These are phyloP conservation scores for Metschnikowia gelsemii DNA, from an alignment of 805 yeast species.

Conservation along the genomic window DNA sequence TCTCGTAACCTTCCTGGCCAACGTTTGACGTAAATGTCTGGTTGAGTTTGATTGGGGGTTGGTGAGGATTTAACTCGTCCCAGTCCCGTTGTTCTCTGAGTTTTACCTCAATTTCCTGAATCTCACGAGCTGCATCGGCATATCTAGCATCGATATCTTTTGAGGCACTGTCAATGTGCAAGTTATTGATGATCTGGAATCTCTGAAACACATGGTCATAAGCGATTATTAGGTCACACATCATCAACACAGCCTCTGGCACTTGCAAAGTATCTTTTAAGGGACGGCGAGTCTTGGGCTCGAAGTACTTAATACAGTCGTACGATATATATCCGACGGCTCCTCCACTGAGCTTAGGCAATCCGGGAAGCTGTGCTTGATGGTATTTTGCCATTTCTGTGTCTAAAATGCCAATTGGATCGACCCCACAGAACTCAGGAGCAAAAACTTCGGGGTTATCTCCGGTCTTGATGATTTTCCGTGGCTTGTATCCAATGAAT, in stretches of 20 bases:
- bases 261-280: constrained; percentile 76
- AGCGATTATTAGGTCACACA: constrained; percentile 85
- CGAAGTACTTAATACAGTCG: constrained; percentile 95
- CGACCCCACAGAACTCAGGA: constrained; percentile 50
- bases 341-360: constrained; percentile 88
- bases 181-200: constrained; percentile 84
- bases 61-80: constrained; percentile 62
- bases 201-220: constrained; percentile 93
- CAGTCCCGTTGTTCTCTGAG: constrained; percentile 47
- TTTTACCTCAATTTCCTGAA: constrained; percentile 51
- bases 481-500: constrained; percentile 84
- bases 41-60: constrained; percentile 63
- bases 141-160: constrained; percentile 44
- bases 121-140: constrained; percentile 53
- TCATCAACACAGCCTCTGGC: constrained; percentile 92
- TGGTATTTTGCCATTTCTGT: constrained; percentile 61
- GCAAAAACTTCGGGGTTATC: constrained; percentile 43
- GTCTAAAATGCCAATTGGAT: constrained; percentile 77
- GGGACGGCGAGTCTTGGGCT: constrained; percentile 78
- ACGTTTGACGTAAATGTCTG: constrained; percentile 82
- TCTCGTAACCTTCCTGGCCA: constrained; percentile 91
- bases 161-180: constrained; percentile 42
- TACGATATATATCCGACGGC: constrained; percentile 95
- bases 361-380: constrained; percentile 78
- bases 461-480: constrained; percentile 81